Base-by-base conservation (phyloP, 2,329 filamentous ascomycete species). In the Fusarium compactum region DNA sequence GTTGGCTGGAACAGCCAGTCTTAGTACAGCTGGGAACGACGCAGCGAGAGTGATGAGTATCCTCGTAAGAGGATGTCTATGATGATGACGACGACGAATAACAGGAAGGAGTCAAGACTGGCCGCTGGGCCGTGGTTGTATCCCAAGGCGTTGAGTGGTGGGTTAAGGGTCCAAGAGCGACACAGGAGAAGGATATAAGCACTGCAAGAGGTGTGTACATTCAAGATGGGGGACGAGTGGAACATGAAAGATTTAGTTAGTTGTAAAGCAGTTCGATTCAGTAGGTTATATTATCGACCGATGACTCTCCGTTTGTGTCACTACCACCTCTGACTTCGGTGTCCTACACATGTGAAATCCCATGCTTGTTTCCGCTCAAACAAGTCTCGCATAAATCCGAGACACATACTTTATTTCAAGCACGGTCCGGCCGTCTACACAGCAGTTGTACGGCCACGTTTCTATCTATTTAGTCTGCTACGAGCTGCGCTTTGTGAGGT, bases 1-100 rank as follows among this genome's bases (percentile, higher is more conserved):
- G 90, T 98, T 55, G 94, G 95, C 25, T 98, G 95, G 96, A 91
- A 90, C 76, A 84, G 84, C 72, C 82, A 84, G 80, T 85, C 86
- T 74, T 89, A 87, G 84, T 80, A 73, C 75, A 74, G 76, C 69
- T 76, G 74, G 73, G 59, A 66, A 65, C 61, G 54, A 34, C 29
- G 24, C 32, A 69, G 61, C 20, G 46, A 71, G 32, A 62, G 47
- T 30, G 53, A 66, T 27, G 30, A 53, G n/a, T 45, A 69, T 60
- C 46, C 62, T 29, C 41, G 20, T 43, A 34, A 53, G 44, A 71
- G 48, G 46, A 66, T 52, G 58, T 57, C 54, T 38, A 68, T 54
- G 58, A 70, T 38, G 58, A 66, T 58, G 62, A 72, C 44, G 65
- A 65, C 58, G 51, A 67, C 57, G 52, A 67, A 54, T 62, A 62